A percentile compares a stretch with the other conserved stretches of the same genome.
Evolutionary conservation across 2,329 filamentous ascomycete species (phyloP).

Genomic region (Akanthomyces dipterigenus): DNA sequence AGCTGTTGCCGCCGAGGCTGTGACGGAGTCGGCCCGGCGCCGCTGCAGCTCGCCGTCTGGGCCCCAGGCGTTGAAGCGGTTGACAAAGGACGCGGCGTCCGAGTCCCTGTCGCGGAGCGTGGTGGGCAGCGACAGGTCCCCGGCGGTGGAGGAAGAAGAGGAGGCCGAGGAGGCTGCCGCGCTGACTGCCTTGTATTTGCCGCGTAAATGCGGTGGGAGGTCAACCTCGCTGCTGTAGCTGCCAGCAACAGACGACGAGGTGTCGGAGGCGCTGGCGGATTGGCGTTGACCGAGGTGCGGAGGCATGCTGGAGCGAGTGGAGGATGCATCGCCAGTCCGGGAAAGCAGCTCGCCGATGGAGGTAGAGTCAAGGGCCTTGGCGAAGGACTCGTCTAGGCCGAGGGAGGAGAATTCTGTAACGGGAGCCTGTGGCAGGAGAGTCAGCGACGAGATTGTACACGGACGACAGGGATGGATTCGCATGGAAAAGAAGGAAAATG

Average conservation of each 20-base stretch:
- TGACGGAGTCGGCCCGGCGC: background rate
- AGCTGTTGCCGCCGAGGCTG: too few species aligned
- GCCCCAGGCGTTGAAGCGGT: slow-evolving; percentile 8
- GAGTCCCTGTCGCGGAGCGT: slow-evolving; percentile 3
- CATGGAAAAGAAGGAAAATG: too few species aligned
- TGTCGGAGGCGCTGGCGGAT: background rate
- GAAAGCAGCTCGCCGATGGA: background rate
- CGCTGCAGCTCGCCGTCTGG: background rate
- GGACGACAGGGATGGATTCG: background rate
- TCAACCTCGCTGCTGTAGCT: too few species aligned
- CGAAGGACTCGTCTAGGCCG: slow-evolving; percentile 14
- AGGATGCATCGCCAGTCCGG: too few species aligned
- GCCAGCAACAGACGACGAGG: slow-evolving; percentile 6
- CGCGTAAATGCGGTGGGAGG: background rate
- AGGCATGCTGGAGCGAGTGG: background rate
- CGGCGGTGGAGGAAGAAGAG: background rate
- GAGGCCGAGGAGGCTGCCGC: background rate
- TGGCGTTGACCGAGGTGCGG: background rate
- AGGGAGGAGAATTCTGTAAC: slow-evolving; percentile 19
- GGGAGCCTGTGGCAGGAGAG: slow-evolving; percentile 20
- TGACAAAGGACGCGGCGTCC: background rate
- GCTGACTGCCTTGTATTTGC: background rate
- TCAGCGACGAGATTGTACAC: slow-evolving; percentile 12
- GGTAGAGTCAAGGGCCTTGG: background rate
- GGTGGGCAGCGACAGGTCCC: background rate